Evolutionary conservation across 306 rosid genomes (phyloP), one percentile per base, ranked within the genome.

Genomic region (Neltuma alba): DNA sequence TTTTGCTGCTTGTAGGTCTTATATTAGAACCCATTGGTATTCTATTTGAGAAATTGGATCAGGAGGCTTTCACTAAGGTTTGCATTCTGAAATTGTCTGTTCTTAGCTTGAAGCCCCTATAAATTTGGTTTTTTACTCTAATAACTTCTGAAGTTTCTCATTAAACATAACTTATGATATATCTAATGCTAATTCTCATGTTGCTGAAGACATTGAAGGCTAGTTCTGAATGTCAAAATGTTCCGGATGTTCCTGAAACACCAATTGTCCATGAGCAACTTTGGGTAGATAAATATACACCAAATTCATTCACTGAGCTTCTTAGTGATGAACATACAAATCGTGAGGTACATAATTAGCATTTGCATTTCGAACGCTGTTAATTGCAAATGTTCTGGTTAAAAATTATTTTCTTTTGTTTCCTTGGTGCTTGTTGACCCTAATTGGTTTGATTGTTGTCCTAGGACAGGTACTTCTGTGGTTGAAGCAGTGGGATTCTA

Each of bases 211-310:
- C 91, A 54, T 80, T 91, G 91, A 80, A 79, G 87, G 92, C 92
- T 80, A 88, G 92, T 84, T 83, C 88, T 9, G 89, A 84, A 61
- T 73, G 74, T 68, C 94, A 85, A 83, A 74, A 78, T 85, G 90
- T 82, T 70, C 52, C 25, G 6, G 85, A 87, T 64, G 87, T 78
- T 83, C 84, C 91, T 69, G 92, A 87, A 89, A 82, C 80, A 60
- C 84, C 78, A 81, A 74, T 61, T 50, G 72, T 86, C 77, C 91
- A 79, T 33, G 97, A 89, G 83, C 77, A 82, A 80, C 97, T 95
- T 76, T 92, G 99, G 99, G 98, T 95, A n/a, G 99, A 95, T 79
- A 90, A 95, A 83, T 95, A 95, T 80, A 89, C 98, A 44, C 99
- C 98, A 5, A 87, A 79, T 60, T 92, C 98, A 18, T 95, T 95